These are phyloP conservation scores for Hymenoscyphus albidus DNA, from an alignment of 2,329 filamentous ascomycete genomes.

Conservation along the genomic window DNA sequence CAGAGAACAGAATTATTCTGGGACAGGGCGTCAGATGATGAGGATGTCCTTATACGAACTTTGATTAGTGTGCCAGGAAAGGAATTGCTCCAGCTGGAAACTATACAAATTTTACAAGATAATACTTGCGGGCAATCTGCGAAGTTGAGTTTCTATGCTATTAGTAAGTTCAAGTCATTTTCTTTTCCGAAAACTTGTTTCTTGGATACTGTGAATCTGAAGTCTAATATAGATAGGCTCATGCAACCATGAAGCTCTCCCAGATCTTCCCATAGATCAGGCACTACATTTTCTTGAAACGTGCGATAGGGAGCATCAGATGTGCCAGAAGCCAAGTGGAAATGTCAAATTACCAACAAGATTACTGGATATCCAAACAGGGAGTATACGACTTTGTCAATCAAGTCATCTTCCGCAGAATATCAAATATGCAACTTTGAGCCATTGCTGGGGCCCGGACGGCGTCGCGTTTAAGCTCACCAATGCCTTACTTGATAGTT, in stretches of 20 bases:
- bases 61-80: neutral
- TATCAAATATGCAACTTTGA: neutral
- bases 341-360: neutral
- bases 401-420: neutral
- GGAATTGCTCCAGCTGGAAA: neutral
- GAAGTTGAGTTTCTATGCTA: neutral
- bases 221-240: neutral
- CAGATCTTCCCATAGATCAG: neutral
- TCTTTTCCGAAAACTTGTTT: neutral
- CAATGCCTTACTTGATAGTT: neutral
- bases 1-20: neutral
- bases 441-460: neutral
- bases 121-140: no score
- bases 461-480: neutral
- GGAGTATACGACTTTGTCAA: neutral
- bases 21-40: neutral
- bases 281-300: neutral
- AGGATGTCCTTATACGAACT: neutral
- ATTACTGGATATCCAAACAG: neutral
- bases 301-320: neutral
- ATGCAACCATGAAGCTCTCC: neutral
- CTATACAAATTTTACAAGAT: neutral
- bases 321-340: neutral
- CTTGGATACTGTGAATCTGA: neutral
- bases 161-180: neutral